Base-by-base conservation (phyloP, 768 basidiomycete genomes). In the Suillus cothurnatus region DNA sequence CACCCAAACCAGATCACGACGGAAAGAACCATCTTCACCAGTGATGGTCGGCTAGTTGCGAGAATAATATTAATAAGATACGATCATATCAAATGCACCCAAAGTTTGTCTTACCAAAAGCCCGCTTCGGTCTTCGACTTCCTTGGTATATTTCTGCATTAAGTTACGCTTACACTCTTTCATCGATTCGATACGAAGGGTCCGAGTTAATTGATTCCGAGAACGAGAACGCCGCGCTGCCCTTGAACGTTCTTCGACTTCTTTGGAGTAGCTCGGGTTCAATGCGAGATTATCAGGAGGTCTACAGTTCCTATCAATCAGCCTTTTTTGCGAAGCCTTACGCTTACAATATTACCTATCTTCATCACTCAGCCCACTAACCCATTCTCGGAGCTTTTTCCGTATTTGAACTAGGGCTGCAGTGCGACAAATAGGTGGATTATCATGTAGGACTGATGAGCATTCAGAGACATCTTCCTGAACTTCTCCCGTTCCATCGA, bases 401-500 rank as follows among this genome's bases (percentile, higher is more conserved):
- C 84, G 83, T 69, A 93, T 84, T 61, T 81, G 86, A 39, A 77
- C 74, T 52, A 93, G 71, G 52, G 87, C 82, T 65, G 89, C 85
- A 32, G 77, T 77, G 61, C 80, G 86, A 17, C 75, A 74, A 63
- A 70, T 64, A 19, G 69, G 63, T 28, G 9, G 56, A 61, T 71
- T 64, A 64, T 74, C 71, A 36, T 66, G 71, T 61, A 65, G 38
- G 64, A 64, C 32, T 63, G 76, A 73, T 31, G 61, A 68, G 62
- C 39, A 65, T 64, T 72, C 61, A 67, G 60, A 21, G 63, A 50
- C 61, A 64, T 67, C 56, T 49, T 78, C 79, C 62, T 82, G 80
- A n/a, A 90, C 78, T 68, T 87, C 85, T 61, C 90, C 90, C 84
- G 89, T 87, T 7, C 86, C 87, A 71, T 93, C 89, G 53, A 91